Percentiles rank a stretch among this genome's conserved stretches.
phyloP scores from a whole-genome alignment of 345 rosid genomes.

The Aquilaria sinensis region DNA sequence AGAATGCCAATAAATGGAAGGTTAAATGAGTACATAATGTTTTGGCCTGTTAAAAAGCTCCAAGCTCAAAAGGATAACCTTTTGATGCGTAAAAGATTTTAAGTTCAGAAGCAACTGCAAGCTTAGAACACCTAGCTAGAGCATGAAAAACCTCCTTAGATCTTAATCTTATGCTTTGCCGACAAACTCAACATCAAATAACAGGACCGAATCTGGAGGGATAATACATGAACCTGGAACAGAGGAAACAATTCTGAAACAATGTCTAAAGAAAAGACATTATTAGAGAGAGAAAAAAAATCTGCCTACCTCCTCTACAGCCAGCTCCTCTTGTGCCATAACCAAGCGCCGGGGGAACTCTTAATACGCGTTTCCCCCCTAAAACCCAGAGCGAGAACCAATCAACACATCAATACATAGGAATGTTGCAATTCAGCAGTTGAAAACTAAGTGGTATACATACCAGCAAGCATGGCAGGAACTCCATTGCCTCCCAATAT shows the following conservation, averaged over 20 bases:
- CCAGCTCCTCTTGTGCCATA: conserved; percentile 94
- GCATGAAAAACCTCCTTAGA: too few relatives aligned
- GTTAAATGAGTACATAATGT: too few relatives aligned
- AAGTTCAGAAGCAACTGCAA: too few relatives aligned
- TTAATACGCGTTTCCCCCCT: conserved; percentile 73
- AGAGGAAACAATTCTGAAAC: neutral
- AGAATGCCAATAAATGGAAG: too few relatives aligned
- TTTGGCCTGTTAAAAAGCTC: too few relatives aligned
- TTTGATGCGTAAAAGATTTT: too few relatives aligned
- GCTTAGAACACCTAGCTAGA: too few relatives aligned
- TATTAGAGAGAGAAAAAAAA: neutral
- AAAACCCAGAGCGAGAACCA: neutral
- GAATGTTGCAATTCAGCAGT: too few relatives aligned
- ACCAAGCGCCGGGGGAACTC: conserved; percentile 74
- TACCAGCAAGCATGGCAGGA: conserved; percentile 93
- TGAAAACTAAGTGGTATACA: neutral
- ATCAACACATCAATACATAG: too few relatives aligned
- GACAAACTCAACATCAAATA: conserved; percentile 76
- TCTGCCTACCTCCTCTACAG: conserved; percentile 69
- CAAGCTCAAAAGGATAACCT: too few relatives aligned
- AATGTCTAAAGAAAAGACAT: neutral
- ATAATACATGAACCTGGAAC: conserved; percentile 79
- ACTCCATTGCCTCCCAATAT: conserved; percentile 79
- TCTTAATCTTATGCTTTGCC: conserved; percentile 51
- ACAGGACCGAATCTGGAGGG: conserved; percentile 80